These are phyloP conservation scores for Purpureocillium takamizusanense DNA, from an alignment of 2,329 filamentous ascomycete genomes.

Conservation along the genomic window DNA sequence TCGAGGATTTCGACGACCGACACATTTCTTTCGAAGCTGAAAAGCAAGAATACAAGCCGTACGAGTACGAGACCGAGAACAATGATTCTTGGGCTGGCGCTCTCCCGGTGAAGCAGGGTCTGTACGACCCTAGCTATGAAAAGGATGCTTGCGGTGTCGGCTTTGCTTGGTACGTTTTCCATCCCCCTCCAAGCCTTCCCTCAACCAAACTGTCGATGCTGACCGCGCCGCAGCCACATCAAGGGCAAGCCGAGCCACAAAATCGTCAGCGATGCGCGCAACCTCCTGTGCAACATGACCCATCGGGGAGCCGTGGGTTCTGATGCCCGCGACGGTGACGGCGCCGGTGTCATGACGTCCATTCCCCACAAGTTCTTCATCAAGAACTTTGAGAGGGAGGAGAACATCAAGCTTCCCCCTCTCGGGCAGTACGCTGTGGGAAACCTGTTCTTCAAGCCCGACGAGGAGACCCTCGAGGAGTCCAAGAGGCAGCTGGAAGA, in stretches of 20 bases:
- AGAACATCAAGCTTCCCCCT: slow-evolving; percentile 77
- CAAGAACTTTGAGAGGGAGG: slow-evolving; percentile 94
- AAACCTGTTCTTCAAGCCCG: slow-evolving; percentile 98
- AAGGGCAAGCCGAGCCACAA: slow-evolving; percentile 97
- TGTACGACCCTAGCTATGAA: slow-evolving; percentile 92
- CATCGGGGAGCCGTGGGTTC: slow-evolving; percentile 97
- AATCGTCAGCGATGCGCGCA: slow-evolving; percentile 84
- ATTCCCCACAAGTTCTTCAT: slow-evolving; percentile 98
- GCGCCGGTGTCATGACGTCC: slow-evolving; percentile 98
- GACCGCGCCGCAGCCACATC: slow-evolving; percentile 61
- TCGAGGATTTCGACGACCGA: slow-evolving; percentile 60
- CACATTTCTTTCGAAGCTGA: slow-evolving; percentile 52
- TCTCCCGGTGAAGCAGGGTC: slow-evolving; percentile 94
- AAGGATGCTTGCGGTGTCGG: slow-evolving; percentile 99
- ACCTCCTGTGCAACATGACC: slow-evolving; percentile 99
- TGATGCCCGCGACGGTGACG: slow-evolving; percentile 94
- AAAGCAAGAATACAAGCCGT: slow-evolving; percentile 54
- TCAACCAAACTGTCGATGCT: slow-evolving; percentile 6
- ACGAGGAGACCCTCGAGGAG: slow-evolving; percentile 79
- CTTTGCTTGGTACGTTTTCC: slow-evolving; percentile 79
- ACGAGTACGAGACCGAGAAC: slow-evolving; percentile 83
- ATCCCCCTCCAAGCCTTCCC: background rate
- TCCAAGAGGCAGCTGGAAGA: slow-evolving; percentile 92
- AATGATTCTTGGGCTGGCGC: slow-evolving; percentile 86
- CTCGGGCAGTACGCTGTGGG: slow-evolving; percentile 92